Evolutionary conservation across 352 stramenopile genomes (phyloP).

Genomic region (Phytopythium mirpurense): DNA sequence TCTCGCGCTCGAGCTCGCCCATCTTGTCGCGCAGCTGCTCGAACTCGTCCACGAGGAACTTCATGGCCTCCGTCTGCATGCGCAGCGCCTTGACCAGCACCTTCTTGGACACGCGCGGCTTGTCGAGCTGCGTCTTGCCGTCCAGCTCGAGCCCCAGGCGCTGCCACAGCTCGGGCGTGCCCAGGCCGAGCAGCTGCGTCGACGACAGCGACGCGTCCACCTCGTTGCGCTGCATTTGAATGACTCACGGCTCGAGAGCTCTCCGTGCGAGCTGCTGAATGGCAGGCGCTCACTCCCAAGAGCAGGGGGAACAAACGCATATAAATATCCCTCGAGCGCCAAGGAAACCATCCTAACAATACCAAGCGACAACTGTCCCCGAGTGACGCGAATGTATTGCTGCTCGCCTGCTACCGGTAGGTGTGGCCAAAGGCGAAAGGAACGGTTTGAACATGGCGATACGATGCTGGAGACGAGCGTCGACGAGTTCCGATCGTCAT

Average conservation of each 20-base stretch:
- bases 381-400: not conserved
- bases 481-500: no score
- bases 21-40: slow-evolving; percentile 76
- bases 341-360: not conserved
- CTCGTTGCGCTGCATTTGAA: slow-evolving; percentile 84
- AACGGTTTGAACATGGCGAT: no score
- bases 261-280: no score
- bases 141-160: slow-evolving; percentile 74
- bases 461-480: no score
- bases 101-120: slow-evolving; percentile 78
- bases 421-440: not conserved
- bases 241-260: no score
- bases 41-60: slow-evolving; percentile 80
- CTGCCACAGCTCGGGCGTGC: slow-evolving; percentile 75
- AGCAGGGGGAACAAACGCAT: no score
- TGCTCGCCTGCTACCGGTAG: not conserved
- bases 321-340: not conserved
- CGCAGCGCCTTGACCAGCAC: slow-evolving; percentile 76
- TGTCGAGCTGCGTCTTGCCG: slow-evolving; percentile 72
- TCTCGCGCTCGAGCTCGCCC: slow-evolving; percentile 69
- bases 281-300: no score
- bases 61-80: slow-evolving; percentile 82
- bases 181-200: slow-evolving; percentile 48
- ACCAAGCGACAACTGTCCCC: not conserved
- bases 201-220: slow-evolving; percentile 56